Percentiles rank a stretch among this genome's conserved stretches.
Conservation (phyloP, 1,284 basidiomycete genomes). For the Sutorius eximius region DNA sequence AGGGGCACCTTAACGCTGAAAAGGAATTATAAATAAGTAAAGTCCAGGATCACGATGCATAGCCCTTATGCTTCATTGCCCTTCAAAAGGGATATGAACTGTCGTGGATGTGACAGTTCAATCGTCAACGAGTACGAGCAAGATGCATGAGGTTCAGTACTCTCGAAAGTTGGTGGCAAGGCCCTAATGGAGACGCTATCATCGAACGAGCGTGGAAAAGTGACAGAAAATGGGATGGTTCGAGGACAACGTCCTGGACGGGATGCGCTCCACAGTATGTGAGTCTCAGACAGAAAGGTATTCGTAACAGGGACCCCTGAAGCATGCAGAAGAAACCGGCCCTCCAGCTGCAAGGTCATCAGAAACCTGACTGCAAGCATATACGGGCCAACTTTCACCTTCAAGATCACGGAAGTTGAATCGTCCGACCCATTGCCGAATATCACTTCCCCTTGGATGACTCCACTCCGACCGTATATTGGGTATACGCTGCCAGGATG, state of each 20-base stretch:
- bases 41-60: not conserved
- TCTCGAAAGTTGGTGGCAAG: conserved; percentile 30
- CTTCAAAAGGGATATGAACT: conserved; percentile 23
- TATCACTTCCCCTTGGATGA: conserved; percentile 28
- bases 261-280: conserved; percentile 21
- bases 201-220: conserved; percentile 26
- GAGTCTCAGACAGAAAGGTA: conserved; percentile 21
- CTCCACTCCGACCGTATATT: conserved; percentile 19
- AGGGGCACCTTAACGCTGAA: conserved; percentile 28
- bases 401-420: conserved; percentile 25
- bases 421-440: conserved; percentile 8
- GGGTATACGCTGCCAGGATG: conserved; percentile 25
- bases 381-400: conserved; percentile 16
- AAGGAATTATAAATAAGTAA: not conserved
- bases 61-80: conserved; percentile 19
- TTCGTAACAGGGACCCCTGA: conserved; percentile 14
- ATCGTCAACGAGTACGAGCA: conserved; percentile 32
- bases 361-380: not conserved
- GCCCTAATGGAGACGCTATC: conserved; percentile 18
- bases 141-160: conserved; percentile 1
- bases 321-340: conserved; percentile 18
- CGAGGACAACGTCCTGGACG: conserved; percentile 19
- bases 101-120: conserved; percentile 22
- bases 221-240: conserved; percentile 23
- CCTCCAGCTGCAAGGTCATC: conserved; percentile 28